Evolutionary conservation across 2,329 filamentous ascomycete genomes (phyloP).

Genomic region (Xylariales sp.): DNA sequence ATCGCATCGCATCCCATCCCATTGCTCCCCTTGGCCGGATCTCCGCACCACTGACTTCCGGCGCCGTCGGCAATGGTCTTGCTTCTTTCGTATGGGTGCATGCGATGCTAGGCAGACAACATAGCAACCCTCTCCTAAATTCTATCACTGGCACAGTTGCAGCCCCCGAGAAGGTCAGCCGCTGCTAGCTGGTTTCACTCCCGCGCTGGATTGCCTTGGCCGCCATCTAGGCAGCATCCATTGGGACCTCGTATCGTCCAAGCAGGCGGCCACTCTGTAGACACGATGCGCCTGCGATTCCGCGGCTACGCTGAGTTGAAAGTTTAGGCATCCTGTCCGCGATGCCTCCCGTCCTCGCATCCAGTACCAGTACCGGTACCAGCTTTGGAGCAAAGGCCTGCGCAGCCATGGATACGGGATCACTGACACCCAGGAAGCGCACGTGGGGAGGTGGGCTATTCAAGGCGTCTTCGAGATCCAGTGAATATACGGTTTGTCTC

Average conservation of each 20-base stretch:
- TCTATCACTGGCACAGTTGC: too few relatives aligned
- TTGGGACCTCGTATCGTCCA: background rate
- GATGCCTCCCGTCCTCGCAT: background rate
- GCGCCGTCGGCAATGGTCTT: too few relatives aligned
- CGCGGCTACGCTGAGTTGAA: background rate
- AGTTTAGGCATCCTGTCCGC: too few relatives aligned
- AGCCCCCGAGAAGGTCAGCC: too few relatives aligned
- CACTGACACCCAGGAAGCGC: slow-evolving; percentile 2
- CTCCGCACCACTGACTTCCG: too few relatives aligned
- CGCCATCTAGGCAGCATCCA: background rate
- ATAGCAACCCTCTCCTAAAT: too few relatives aligned
- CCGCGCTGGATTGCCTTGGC: too few relatives aligned
- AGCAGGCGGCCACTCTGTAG: background rate
- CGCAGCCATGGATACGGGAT: background rate
- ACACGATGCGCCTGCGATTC: background rate
- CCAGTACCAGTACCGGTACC: slow-evolving; percentile 6
- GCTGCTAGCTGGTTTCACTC: too few relatives aligned
- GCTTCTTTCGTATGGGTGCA: too few relatives aligned
- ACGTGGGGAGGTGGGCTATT: slow-evolving; percentile 4
- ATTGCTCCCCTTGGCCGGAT: too few relatives aligned
- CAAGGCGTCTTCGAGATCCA: background rate
- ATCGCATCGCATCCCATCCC: too few relatives aligned
- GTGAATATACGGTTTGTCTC: background rate
- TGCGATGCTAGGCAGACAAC: too few relatives aligned
- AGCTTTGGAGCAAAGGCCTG: background rate